Base-by-base conservation (phyloP, 148 eudicot genomes). In the Fagopyrum homotropicum region DNA sequence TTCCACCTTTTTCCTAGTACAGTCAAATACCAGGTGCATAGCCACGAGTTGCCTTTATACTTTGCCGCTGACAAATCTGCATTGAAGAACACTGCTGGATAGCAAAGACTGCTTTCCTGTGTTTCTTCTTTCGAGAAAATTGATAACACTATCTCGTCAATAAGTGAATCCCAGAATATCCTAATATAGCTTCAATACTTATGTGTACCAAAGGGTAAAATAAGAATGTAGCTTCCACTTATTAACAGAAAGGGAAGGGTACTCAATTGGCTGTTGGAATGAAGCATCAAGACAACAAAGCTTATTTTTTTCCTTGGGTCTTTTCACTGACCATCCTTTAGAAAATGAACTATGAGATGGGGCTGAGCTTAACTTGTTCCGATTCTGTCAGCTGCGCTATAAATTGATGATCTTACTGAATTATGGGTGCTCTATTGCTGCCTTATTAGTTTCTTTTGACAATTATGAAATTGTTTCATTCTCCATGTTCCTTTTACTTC, bases 191-290 rank as follows among this genome's bases (percentile, higher is more conserved):
- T 64, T 17, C 70, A 40, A 64, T 35, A 40, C 40, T 64, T 64
- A 3, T 64, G 17, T 30, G 45, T 10, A 35, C 45, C 7, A 35
- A 6, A 12, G 9, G 7, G 8, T 64, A 12, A n/a, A 64, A 12
- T 35, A 64, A 3, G n/a, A 30, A 35, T 9, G 44, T 29, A 35
- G 69, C 69, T 64, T 64, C 6, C 69, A 6, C 7, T 64, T 35
- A 64, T 64, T 64, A 4, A 64, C 4, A 30, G n/a, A 64, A 30
- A 10, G 35, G 45, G 40, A 35, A 30, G 35, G 63, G 35, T 35
- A 63, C 69, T 11, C 12, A 64, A 35, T 29, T 64, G 70, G 70
- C n/a, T 64, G 70, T 29, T 64, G n/a, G 46, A 57, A 57, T 8
- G 17, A 57, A 57, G 63, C 19, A 57, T 63, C 69, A 63, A 63